These are phyloP conservation scores for Sporothrix phasma DNA, from an alignment of 2,329 filamentous ascomycete genomes.

Conservation along the genomic window DNA sequence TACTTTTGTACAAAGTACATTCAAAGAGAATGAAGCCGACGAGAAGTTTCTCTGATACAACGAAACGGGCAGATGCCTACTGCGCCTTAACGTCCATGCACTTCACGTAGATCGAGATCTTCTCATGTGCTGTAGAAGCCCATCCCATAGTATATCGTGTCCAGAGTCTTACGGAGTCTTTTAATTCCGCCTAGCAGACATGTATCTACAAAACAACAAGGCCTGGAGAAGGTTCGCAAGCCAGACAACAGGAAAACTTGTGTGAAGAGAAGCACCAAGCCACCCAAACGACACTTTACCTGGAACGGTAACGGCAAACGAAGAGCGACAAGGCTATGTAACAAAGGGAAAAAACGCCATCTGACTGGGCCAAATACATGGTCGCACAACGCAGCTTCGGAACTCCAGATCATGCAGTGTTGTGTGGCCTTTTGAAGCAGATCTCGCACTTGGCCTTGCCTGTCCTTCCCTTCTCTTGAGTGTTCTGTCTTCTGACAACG, in stretches of 20 bases:
- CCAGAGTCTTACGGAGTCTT: too few relatives aligned
- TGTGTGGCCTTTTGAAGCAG: slow-evolving; percentile 11
- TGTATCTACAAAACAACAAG: background rate
- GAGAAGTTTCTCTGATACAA: too few relatives aligned
- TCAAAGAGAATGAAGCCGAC: too few relatives aligned
- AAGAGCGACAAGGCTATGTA: background rate
- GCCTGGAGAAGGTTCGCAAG: too few relatives aligned
- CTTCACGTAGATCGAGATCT: too few relatives aligned
- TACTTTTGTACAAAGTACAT: too few relatives aligned
- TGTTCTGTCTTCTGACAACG: background rate
- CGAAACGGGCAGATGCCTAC: too few relatives aligned
- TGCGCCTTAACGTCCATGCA: too few relatives aligned
- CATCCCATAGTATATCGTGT: too few relatives aligned
- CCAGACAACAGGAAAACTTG: background rate
- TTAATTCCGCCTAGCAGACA: too few relatives aligned
- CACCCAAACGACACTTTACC: slow-evolving; percentile 4
- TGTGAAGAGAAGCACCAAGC: background rate
- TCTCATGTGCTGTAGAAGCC: too few relatives aligned
- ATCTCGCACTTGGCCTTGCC: slow-evolving; percentile 15
- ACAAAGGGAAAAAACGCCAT: background rate
- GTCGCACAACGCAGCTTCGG: slow-evolving; percentile 10
- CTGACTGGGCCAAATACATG: background rate
- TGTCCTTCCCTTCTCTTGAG: background rate
- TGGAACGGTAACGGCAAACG: slow-evolving; percentile 18
- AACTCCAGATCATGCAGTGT: slow-evolving; percentile 20